Conservation (phyloP, 2,329 filamentous ascomycete species). For the Ascomycota sp. region DNA sequence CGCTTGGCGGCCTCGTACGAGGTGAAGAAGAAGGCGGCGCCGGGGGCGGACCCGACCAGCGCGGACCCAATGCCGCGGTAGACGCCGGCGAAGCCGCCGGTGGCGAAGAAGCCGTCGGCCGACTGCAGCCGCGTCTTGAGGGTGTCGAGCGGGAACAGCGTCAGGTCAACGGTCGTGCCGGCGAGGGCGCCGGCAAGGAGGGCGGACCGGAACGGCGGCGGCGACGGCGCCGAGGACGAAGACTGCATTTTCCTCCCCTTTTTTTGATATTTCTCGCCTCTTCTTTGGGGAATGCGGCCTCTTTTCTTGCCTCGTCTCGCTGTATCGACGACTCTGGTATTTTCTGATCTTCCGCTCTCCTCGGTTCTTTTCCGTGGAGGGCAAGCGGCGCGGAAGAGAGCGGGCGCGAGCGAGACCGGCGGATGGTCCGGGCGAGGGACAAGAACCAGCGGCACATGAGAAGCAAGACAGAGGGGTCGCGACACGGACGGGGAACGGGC, state of each 20-base stretch:
- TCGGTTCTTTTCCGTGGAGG: conserved; percentile 53
- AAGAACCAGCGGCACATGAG: too few relatives aligned
- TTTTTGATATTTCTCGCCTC: too few relatives aligned
- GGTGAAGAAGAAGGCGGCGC: conserved; percentile 92
- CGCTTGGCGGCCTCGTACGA: conserved; percentile 67
- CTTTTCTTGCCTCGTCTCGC: conserved; percentile 15
- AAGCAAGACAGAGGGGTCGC: too few relatives aligned
- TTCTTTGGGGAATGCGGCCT: too few relatives aligned
- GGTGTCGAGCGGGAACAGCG: conserved; percentile 93
- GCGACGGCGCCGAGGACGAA: conserved; percentile 2
- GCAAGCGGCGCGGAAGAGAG: too few relatives aligned
- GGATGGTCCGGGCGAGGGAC: too few relatives aligned
- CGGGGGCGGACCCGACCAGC: conserved; percentile 76
- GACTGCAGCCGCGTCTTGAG: conserved; percentile 95
- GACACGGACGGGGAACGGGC: too few relatives aligned
- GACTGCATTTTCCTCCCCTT: not conserved
- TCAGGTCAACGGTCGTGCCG: conserved; percentile 89
- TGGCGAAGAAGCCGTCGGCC: conserved; percentile 51
- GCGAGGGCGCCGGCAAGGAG: conserved; percentile 72
- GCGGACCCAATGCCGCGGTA: conserved; percentile 85
- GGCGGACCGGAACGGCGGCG: conserved; percentile 34
- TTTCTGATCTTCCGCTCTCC: conserved; percentile 24
- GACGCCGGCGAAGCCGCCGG: conserved; percentile 76
- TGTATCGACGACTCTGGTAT: conserved; percentile 26
- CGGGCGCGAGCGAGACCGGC: too few relatives aligned